Conservation (phyloP, 306 rosid genomes). For the Quercus berberidifolia region DNA sequence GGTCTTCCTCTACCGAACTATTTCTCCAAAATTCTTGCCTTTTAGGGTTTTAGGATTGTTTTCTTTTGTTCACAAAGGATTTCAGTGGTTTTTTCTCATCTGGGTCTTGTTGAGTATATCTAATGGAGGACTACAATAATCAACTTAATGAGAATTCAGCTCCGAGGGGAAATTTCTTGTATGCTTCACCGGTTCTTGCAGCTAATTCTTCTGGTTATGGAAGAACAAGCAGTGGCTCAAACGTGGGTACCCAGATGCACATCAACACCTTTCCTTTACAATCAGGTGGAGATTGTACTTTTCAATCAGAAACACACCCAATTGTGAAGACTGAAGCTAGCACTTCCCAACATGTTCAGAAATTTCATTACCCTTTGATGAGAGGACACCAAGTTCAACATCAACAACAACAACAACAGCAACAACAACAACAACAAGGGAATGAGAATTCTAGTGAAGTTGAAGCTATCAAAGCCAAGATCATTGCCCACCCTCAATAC, state of each 20-base stretch:
- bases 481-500: constrained; percentile 90
- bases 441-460: constrained; percentile 42
- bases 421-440: constrained; percentile 25
- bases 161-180: constrained; percentile 74
- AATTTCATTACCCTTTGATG: constrained; percentile 62
- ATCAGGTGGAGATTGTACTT: constrained; percentile 45
- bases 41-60: constrained; percentile 27
- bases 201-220: constrained; percentile 34
- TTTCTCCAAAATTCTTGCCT: neutral
- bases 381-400: constrained; percentile 35
- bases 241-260: constrained; percentile 29
- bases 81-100: neutral
- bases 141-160: constrained; percentile 51
- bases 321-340: constrained; percentile 62
- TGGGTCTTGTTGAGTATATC: neutral
- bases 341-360: constrained; percentile 50
- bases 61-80: neutral
- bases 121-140: constrained; percentile 66
- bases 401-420: constrained; percentile 27
- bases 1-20: neutral
- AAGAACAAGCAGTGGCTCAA: constrained; percentile 28
- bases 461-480: constrained; percentile 87
- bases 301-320: constrained; percentile 41
- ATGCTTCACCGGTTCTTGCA: constrained; percentile 39
- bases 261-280: constrained; percentile 62